Conservation (phyloP, 2,329 filamentous ascomycete genomes). For the Stachybotrys elegans region DNA sequence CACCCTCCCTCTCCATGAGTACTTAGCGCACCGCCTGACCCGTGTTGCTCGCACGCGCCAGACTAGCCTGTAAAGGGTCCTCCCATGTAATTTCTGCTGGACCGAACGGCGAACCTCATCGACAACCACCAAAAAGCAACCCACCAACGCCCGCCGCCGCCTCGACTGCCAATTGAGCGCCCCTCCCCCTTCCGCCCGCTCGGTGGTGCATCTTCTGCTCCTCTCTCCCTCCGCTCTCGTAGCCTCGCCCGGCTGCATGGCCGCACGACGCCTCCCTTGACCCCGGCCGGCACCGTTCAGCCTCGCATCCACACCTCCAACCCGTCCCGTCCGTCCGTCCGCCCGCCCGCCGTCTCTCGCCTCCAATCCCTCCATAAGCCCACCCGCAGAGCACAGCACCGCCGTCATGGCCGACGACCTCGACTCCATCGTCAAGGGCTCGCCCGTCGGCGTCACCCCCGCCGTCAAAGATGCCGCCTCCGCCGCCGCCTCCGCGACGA, state of each 20-base stretch:
- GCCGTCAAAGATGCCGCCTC: constrained; percentile 33
- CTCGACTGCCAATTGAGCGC: neutral
- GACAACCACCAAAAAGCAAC: neutral
- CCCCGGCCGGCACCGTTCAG: constrained; percentile 1
- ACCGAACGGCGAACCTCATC: too few relatives aligned
- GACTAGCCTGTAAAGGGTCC: too few relatives aligned
- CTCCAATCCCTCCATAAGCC: neutral
- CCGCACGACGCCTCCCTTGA: neutral
- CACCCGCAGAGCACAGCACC: neutral
- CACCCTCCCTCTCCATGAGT: too few relatives aligned
- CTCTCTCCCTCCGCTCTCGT: neutral
- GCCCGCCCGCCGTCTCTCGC: neutral
- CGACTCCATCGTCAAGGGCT: constrained; percentile 90
- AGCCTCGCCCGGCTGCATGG: neutral
- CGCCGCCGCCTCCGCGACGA: constrained; percentile 35
- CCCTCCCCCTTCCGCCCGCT: neutral
- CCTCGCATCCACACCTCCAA: neutral
- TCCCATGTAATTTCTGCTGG: too few relatives aligned
- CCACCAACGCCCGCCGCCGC: neutral
- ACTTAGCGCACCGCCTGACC: too few relatives aligned
- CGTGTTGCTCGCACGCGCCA: too few relatives aligned
- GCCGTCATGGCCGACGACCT: constrained; percentile 58
- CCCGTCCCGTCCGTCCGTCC: neutral
- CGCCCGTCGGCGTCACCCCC: constrained; percentile 62
- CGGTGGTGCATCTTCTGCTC: neutral